A percentile compares a stretch with the other conserved stretches of the same genome.
Evolutionary conservation across 2,329 filamentous ascomycete species (phyloP).

Genomic region (Fusarium sp.): DNA sequence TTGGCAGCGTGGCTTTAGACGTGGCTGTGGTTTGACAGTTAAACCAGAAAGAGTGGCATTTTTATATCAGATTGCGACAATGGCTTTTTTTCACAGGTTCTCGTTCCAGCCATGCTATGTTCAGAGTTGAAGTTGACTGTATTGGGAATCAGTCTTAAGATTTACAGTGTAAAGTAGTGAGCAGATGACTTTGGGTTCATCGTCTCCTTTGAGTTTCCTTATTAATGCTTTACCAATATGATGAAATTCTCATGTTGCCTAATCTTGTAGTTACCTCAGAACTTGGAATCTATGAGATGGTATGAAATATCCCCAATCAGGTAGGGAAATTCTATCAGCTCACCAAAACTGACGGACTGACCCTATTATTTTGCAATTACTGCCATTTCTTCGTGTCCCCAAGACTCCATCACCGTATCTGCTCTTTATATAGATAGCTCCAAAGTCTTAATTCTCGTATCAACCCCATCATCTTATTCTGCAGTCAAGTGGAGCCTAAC

Average conservation of each 20-base stretch:
- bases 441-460: conserved; percentile 15
- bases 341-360: no score
- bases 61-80: background rate
- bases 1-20: conserved; percentile 22
- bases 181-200: background rate
- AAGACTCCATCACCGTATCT: background rate
- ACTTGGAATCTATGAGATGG: background rate
- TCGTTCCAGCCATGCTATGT: background rate
- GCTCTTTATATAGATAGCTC: background rate
- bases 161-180: background rate
- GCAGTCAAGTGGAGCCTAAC: conserved; percentile 25
- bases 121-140: background rate
- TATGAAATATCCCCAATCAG: background rate
- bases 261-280: background rate
- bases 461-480: conserved; percentile 13
- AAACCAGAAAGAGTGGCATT: background rate
- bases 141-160: background rate
- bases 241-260: no score
- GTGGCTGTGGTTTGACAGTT: conserved; percentile 4
- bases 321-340: no score
- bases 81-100: background rate
- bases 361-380: background rate
- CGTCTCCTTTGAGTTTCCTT: background rate
- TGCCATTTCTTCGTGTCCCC: background rate
- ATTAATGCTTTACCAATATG: no score